A percentile compares a stretch with the other conserved stretches of the same genome.
phyloP scores from a whole-genome alignment of 2,329 filamentous ascomycete species.

The Simplicillium sp. region DNA sequence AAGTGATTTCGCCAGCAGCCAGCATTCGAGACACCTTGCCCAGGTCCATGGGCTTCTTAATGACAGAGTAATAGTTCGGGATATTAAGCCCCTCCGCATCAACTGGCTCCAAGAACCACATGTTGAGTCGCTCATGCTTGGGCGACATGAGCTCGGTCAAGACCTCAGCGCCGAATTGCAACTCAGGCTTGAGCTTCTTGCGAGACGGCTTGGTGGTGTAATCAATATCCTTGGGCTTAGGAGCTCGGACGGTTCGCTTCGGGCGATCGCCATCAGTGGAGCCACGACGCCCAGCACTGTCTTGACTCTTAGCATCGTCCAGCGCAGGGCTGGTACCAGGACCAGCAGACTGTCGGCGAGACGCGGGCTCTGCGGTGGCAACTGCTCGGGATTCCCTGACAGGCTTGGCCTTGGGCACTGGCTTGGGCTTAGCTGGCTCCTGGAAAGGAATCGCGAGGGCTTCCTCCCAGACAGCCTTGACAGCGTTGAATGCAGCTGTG shows the following conservation, averaged over 20 bases:
- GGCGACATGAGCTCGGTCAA: constrained; percentile 67
- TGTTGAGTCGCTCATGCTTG: constrained; percentile 59
- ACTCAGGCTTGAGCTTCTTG: constrained; percentile 80
- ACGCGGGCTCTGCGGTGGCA: constrained; percentile 13
- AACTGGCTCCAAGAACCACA: constrained; percentile 73
- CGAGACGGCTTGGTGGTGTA: constrained; percentile 69
- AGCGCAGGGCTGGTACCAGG: constrained; percentile 19
- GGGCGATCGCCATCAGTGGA: constrained; percentile 63
- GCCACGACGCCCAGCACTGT: constrained; percentile 4
- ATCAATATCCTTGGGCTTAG: constrained; percentile 83
- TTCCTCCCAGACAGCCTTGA: constrained; percentile 42
- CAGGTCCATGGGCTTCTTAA: constrained; percentile 96
- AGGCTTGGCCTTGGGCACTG: constrained; percentile 27
- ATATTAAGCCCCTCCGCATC: constrained; percentile 93
- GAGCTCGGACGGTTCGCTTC: constrained; percentile 88
- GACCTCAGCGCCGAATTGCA: constrained; percentile 82
- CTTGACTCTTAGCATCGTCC: constrained; percentile 8
- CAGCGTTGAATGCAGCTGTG: constrained; percentile 40
- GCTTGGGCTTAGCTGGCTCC: constrained; percentile 51
- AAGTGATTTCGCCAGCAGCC: constrained; percentile 68
- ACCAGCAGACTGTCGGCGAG: constrained; percentile 18
- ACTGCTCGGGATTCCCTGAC: constrained; percentile 22
- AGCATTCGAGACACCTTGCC: constrained; percentile 73
- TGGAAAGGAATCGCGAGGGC: constrained; percentile 32
- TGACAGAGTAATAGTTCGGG: constrained; percentile 82